Percentiles rank a stretch among this genome's conserved stretches.
These are phyloP conservation scores for Tuber microsphaerosporum DNA, from an alignment of 495 filamentous ascomycete genomes.

Conservation along the genomic window DNA sequence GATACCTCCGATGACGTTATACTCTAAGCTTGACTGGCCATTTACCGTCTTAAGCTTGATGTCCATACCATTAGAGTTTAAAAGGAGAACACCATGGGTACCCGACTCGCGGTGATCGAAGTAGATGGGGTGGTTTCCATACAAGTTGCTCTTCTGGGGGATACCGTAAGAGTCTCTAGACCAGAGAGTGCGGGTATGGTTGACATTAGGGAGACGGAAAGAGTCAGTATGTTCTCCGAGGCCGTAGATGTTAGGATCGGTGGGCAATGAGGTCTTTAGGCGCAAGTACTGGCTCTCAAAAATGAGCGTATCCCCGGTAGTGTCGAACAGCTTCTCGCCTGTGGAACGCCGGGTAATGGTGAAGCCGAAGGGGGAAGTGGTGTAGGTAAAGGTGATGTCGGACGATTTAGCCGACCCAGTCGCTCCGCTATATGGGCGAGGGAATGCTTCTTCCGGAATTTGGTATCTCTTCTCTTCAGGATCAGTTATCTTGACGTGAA, in stretches of 20 bases:
- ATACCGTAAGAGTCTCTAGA: conserved; percentile 64
- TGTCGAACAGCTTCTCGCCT: conserved; percentile 72
- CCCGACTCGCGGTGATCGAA: conserved; percentile 65
- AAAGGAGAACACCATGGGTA: conserved; percentile 74
- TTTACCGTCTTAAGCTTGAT: conserved; percentile 64
- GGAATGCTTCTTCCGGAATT: conserved; percentile 64
- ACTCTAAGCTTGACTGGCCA: conserved; percentile 69
- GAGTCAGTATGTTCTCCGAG: conserved; percentile 73
- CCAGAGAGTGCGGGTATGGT: conserved; percentile 78
- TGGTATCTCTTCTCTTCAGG: conserved; percentile 68
- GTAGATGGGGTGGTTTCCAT: conserved; percentile 79
- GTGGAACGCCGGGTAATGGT: conserved; percentile 56
- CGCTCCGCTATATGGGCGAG: conserved; percentile 49
- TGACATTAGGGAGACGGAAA: conserved; percentile 61
- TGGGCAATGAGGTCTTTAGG: conserved; percentile 61
- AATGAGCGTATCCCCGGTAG: conserved; percentile 59
- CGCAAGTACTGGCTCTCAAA: conserved; percentile 75
- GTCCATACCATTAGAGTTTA: conserved; percentile 84
- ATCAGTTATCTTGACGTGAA: conserved; percentile 80
- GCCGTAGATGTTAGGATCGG: conserved; percentile 66
- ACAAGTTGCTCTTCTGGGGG: conserved; percentile 64
- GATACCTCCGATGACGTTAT: conserved; percentile 73
- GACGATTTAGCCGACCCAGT: conserved; percentile 42
- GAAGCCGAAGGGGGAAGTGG: conserved; percentile 68
- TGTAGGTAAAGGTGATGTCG: conserved; percentile 59